phyloP scores from a whole-genome alignment of 257 asterid genomes.

The Solanum okadae region DNA sequence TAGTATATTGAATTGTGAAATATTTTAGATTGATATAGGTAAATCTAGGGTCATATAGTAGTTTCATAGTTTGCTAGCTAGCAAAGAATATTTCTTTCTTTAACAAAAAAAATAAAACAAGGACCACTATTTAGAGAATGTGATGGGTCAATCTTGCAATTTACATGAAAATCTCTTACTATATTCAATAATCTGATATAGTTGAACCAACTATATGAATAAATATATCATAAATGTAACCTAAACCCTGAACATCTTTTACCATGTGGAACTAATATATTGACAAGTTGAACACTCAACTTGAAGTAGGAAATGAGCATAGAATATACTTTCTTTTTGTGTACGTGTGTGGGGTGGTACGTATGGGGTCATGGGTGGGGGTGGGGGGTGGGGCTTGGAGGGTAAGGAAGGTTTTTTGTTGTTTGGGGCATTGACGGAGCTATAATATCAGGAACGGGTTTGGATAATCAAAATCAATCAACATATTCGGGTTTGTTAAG shows the following conservation, averaged over 20 bases:
- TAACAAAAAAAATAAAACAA: neutral
- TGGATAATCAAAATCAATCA: neutral
- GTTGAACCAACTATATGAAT: neutral
- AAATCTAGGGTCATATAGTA: neutral
- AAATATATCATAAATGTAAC: neutral
- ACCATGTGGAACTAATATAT: neutral
- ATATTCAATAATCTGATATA: neutral
- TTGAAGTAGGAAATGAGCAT: neutral
- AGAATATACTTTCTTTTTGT: neutral
- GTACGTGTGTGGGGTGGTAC: neutral
- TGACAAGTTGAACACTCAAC: neutral
- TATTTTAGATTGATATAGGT: neutral
- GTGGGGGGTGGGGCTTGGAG: neutral
- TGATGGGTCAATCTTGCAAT: neutral
- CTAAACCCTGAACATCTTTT: neutral
- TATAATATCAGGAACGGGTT: neutral
- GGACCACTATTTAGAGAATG: neutral
- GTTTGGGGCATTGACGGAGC: neutral
- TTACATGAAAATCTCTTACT: neutral
- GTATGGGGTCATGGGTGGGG: no score
- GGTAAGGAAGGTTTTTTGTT: neutral
- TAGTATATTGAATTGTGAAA: neutral
- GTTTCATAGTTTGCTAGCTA: neutral
- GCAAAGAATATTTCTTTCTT: neutral
- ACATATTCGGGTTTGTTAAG: neutral